Evolutionary conservation across 1,139 yeast species (phyloP).

Genomic region (Pneumocystis carinii): DNA sequence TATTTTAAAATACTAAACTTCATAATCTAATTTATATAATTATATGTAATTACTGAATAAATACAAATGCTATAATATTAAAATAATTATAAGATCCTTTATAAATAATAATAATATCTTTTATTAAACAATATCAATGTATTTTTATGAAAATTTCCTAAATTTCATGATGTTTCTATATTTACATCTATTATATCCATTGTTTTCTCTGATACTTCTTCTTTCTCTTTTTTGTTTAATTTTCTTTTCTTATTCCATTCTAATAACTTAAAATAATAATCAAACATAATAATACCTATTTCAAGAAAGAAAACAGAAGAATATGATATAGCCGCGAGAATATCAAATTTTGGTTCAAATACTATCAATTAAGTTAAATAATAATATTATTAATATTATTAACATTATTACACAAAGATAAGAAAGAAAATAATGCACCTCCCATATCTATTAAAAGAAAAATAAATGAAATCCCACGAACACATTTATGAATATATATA

Average conservation of each 20-base stretch:
- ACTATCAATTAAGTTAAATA: not conserved
- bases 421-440: constrained; percentile 69
- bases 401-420: constrained; percentile 29
- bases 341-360: constrained; percentile 33
- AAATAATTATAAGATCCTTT: no score
- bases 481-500: constrained; percentile 60
- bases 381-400: not conserved
- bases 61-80: no score
- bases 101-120: not conserved
- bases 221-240: not conserved
- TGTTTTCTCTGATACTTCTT: not conserved
- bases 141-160: not conserved
- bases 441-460: constrained; percentile 60
- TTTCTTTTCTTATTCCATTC: not conserved
- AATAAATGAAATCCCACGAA: constrained; percentile 75
- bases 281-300: not conserved
- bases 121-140: not conserved
- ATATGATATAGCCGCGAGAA: constrained; percentile 65
- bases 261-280: not conserved
- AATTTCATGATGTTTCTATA: not conserved
- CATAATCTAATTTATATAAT: no score
- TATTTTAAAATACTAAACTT: no score
- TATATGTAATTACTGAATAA: no score
- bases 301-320: constrained; percentile 59
- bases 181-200: not conserved